Conservation (phyloP, 805 yeast species). For the Myxozyma neglecta region DNA sequence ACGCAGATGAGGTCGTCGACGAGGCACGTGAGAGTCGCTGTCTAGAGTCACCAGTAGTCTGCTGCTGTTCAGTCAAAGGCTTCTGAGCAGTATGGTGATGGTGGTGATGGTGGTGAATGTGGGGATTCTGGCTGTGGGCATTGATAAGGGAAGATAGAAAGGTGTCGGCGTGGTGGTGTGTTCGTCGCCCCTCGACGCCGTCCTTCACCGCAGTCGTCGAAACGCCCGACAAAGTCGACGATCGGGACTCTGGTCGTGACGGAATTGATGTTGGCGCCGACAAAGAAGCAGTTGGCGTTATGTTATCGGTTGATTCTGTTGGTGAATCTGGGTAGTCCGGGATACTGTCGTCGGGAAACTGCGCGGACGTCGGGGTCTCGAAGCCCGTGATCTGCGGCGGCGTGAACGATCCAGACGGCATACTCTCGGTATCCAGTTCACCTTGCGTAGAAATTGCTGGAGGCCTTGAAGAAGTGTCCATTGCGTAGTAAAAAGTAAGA, state of each 20-base stretch:
- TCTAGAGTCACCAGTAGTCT: not conserved
- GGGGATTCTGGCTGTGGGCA: not conserved
- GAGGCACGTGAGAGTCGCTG: conserved; percentile 2
- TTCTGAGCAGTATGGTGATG: not conserved
- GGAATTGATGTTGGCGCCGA: conserved; percentile 6
- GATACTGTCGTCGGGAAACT: not conserved
- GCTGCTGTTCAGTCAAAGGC: not conserved
- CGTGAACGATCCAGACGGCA: conserved; percentile 2
- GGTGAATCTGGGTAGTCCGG: conserved; percentile 15
- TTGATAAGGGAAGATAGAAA: not conserved
- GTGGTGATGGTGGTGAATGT: conserved; percentile 4
- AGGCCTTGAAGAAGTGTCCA: not conserved
- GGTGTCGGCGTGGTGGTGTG: conserved; percentile 12
- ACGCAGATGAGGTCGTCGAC: not conserved
- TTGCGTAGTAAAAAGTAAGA: not conserved
- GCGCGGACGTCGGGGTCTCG: conserved; percentile 9
- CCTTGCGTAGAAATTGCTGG: not conserved
- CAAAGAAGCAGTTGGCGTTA: not conserved
- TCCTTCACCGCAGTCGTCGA: conserved; percentile 75
- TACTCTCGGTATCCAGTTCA: not conserved
- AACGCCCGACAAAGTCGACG: conserved; percentile 59
- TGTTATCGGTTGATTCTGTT: not conserved
- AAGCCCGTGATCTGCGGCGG: conserved; percentile 11
- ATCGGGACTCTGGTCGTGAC: conserved; percentile 56
- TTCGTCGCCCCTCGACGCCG: conserved; percentile 64